These are phyloP conservation scores for Aureobasidium sp. DNA, from an alignment of 2,329 filamentous ascomycete genomes.

Conservation along the genomic window DNA sequence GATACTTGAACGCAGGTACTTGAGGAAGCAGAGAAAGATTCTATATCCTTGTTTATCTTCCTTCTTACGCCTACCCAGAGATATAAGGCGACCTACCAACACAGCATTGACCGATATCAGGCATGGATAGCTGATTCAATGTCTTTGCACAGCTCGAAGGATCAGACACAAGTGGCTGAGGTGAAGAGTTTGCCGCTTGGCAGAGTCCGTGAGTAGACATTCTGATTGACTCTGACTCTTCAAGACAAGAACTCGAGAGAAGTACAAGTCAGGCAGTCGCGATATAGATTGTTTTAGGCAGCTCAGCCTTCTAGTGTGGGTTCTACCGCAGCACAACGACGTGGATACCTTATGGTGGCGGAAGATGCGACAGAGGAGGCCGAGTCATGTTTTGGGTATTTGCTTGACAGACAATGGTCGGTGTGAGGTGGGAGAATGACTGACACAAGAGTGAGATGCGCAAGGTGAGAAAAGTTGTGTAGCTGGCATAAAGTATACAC, in stretches of 20 bases:
- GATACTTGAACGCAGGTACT: constrained; percentile 15
- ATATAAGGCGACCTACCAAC: neutral
- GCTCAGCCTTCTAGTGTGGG: neutral
- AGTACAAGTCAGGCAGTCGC: neutral
- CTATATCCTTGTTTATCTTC: neutral
- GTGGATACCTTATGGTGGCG: neutral
- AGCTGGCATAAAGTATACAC: neutral
- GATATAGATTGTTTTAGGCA: neutral
- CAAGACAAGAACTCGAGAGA: neutral
- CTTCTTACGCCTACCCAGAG: neutral
- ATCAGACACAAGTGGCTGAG: constrained; percentile 8
- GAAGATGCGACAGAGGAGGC: too few relatives aligned
- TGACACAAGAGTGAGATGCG: neutral
- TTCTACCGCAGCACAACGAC: neutral
- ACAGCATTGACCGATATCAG: constrained; percentile 2
- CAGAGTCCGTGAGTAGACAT: neutral
- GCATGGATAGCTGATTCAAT: neutral
- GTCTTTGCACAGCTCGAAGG: neutral
- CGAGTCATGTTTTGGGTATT: too few relatives aligned
- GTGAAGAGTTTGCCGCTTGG: neutral
- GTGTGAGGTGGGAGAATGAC: neutral
- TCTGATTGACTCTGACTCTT: neutral
- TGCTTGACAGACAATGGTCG: too few relatives aligned
- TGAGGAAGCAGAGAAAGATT: neutral
- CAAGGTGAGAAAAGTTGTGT: neutral